These are phyloP conservation scores for Pythium vanterpoolii DNA, from an alignment of 352 stramenopile genomes.

Conservation along the genomic window DNA sequence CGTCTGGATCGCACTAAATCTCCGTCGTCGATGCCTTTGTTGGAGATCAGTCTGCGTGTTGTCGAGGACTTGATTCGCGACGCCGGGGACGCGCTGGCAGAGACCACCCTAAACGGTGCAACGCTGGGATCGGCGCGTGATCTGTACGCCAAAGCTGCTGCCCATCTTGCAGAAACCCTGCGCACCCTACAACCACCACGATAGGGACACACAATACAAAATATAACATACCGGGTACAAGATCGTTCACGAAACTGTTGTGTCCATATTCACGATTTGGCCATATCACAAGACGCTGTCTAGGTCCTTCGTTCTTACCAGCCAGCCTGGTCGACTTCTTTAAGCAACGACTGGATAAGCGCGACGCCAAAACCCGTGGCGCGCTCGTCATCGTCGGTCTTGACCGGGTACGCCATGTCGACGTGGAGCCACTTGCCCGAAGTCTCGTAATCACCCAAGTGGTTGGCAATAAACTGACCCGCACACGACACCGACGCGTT, in stretches of 20 bases:
- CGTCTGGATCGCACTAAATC: too few species aligned
- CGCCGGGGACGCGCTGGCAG: not conserved
- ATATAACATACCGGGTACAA: not conserved
- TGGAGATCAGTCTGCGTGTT: not conserved
- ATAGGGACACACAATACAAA: not conserved
- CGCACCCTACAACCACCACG: not conserved
- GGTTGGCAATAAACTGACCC: slow-evolving; percentile 94
- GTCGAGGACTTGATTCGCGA: slow-evolving; percentile 7
- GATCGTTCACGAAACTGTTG: too few species aligned
- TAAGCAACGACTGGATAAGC: slow-evolving; percentile 74
- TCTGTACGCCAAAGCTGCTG: slow-evolving; percentile 11
- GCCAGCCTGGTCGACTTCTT: slow-evolving; percentile 46
- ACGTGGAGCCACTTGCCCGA: slow-evolving; percentile 92
- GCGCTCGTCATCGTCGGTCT: slow-evolving; percentile 66
- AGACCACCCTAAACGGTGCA: too few species aligned
- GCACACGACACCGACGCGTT: slow-evolving; percentile 93
- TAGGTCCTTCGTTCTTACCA: slow-evolving; percentile 33
- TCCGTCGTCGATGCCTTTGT: not conserved
- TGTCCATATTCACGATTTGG: slow-evolving; percentile 1
- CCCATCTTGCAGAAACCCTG: slow-evolving; percentile 13
- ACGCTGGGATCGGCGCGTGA: not conserved
- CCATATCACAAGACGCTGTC: not conserved
- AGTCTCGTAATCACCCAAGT: slow-evolving; percentile 85
- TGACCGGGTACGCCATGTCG: slow-evolving; percentile 92
- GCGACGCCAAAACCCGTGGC: slow-evolving; percentile 94